Conservation (phyloP, 495 filamentous ascomycete genomes). For the Apodospora peruviana region DNA sequence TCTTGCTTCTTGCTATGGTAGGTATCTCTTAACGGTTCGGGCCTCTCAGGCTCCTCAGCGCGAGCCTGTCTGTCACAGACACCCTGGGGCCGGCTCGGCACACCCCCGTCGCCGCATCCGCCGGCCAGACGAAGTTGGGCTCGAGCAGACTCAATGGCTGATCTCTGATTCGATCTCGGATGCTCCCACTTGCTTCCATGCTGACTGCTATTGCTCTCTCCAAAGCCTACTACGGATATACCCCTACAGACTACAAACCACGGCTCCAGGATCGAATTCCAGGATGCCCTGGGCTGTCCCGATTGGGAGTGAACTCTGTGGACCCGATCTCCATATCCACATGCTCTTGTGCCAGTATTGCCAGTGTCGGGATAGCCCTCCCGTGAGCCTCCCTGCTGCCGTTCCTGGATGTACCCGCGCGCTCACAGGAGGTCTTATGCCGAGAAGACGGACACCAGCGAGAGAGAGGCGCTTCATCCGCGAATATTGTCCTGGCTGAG, state of each 20-base stretch:
- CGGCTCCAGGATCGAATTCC: not conserved
- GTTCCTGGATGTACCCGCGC: constrained; percentile 13
- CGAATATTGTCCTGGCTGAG: no score
- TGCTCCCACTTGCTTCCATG: constrained; percentile 13
- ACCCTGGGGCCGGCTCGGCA: not conserved
- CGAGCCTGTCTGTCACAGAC: not conserved
- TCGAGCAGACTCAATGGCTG: constrained; percentile 7
- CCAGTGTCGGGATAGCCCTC: constrained; percentile 12
- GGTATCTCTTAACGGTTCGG: not conserved
- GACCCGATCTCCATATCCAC: not conserved
- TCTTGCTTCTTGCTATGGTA: no score
- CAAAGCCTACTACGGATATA: not conserved
- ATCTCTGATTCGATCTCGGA: constrained; percentile 28
- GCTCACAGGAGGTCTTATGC: constrained; percentile 15
- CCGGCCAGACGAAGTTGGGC: not conserved
- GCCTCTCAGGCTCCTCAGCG: not conserved
- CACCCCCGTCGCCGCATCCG: constrained; percentile 3
- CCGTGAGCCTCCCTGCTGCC: constrained; percentile 13
- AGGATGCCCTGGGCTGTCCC: not conserved
- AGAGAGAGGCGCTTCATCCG: not conserved
- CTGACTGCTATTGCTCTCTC: not conserved
- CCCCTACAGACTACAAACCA: not conserved
- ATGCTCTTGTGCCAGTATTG: not conserved
- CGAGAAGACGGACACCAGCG: not conserved
- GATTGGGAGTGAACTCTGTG: not conserved